Conservation (phyloP, 306 rosid species). For the Arachis hypogaea region DNA sequence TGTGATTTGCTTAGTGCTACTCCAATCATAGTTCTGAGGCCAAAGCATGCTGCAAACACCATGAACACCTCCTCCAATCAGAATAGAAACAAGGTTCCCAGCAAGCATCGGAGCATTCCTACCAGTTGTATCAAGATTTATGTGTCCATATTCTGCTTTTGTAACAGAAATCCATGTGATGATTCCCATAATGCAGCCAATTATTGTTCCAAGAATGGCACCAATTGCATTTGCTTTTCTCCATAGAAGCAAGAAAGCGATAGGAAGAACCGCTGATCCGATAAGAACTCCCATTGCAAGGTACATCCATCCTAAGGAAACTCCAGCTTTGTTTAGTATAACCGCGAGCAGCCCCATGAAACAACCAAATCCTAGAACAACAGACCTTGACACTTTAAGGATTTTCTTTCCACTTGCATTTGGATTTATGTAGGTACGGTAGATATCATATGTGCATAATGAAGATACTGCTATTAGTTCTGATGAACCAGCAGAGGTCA, state of each 20-base stretch:
- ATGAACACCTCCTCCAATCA: conserved; percentile 74
- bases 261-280: conserved; percentile 93
- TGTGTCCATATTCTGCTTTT: conserved; percentile 62
- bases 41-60: conserved; percentile 62
- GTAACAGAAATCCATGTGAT: conserved; percentile 79
- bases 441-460: conserved; percentile 85
- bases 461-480: conserved; percentile 85
- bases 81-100: conserved; percentile 84
- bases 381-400: conserved; percentile 72
- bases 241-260: conserved; percentile 92
- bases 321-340: conserved; percentile 78
- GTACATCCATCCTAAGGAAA: conserved; percentile 95
- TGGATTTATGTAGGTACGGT: conserved; percentile 84
- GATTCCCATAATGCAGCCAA: conserved; percentile 79
- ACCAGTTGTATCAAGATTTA: conserved; percentile 83
- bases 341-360: conserved; percentile 88
- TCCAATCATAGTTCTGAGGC: conserved; percentile 96
- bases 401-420: conserved; percentile 78
- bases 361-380: conserved; percentile 73
- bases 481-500: conserved; percentile 96
- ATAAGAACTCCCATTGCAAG: conserved; percentile 90
- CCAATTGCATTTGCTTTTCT: conserved; percentile 83
- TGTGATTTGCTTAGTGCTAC: conserved; percentile 70
- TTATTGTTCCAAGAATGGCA: conserved; percentile 73
- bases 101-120: conserved; percentile 94